phyloP scores from a whole-genome alignment of 108 stramenopile species.

The Discostella pseudostelligera region DNA sequence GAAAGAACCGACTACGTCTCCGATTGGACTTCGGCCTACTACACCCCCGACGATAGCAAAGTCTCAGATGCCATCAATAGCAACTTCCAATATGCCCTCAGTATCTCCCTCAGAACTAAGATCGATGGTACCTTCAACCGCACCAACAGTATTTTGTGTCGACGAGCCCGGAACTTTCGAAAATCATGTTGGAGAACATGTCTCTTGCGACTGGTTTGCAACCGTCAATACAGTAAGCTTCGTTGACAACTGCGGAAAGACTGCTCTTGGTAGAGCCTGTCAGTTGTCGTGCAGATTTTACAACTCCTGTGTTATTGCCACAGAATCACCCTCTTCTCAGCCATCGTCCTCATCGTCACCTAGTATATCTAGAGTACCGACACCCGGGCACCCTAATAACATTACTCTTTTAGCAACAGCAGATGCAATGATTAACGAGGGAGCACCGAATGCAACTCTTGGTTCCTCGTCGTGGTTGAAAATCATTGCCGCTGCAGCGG shows the following conservation, averaged over 20 bases:
- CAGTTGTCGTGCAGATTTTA: slow-evolving; percentile 18
- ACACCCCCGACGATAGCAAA: not conserved
- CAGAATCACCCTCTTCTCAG: slow-evolving; percentile 6
- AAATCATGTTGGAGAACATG: slow-evolving; percentile 28
- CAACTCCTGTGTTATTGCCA: slow-evolving; percentile 12
- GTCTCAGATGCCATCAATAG: slow-evolving; percentile 16
- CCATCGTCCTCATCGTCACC: slow-evolving; percentile 11
- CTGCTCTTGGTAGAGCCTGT: slow-evolving; percentile 35
- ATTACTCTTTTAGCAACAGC: slow-evolving; percentile 26
- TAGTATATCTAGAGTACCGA: slow-evolving; percentile 6
- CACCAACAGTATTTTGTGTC: slow-evolving; percentile 7
- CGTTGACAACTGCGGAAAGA: slow-evolving; percentile 25
- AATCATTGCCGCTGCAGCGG: slow-evolving; percentile 16
- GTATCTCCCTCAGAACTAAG: not conserved
- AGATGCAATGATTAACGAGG: slow-evolving; percentile 30
- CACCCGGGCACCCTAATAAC: slow-evolving; percentile 12
- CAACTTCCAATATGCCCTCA: slow-evolving; percentile 9
- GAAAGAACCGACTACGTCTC: not conserved
- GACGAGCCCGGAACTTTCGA: slow-evolving; percentile 23
- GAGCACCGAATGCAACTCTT: slow-evolving; percentile 17
- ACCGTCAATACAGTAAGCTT: slow-evolving; percentile 13
- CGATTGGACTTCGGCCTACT: slow-evolving; percentile 2
- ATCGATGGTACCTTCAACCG: slow-evolving; percentile 3
- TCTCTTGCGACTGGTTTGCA: slow-evolving; percentile 34
- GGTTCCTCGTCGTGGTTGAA: slow-evolving; percentile 33